A percentile compares a stretch with the other conserved stretches of the same genome.
These are phyloP conservation scores for Wickerhamiella pararugosa DNA, from an alignment of 1,139 yeast species.

Conservation along the genomic window DNA sequence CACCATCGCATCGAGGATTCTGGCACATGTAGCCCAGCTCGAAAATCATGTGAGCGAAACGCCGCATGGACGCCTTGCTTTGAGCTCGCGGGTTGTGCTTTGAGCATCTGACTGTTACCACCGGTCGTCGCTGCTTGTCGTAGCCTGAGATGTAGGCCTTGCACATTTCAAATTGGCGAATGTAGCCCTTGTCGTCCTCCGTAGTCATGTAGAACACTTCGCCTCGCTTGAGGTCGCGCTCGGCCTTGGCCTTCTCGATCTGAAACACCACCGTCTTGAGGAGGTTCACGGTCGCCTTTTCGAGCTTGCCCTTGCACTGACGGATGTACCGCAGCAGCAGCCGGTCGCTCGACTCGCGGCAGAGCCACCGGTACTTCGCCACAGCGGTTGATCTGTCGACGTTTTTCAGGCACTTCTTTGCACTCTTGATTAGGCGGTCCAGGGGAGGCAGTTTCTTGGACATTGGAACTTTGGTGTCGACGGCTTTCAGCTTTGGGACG, in stretches of 20 bases:
- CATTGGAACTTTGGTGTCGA: no score
- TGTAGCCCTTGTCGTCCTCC: slow-evolving; percentile 4
- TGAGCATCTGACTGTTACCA: background rate
- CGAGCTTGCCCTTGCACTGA: background rate
- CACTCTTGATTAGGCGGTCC: background rate
- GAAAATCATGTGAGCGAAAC: background rate
- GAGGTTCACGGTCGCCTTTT: background rate
- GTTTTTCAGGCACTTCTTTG: background rate
- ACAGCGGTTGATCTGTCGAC: slow-evolving; percentile 1
- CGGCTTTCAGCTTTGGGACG: background rate
- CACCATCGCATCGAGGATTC: background rate
- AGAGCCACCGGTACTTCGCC: slow-evolving; percentile 4
- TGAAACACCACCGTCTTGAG: background rate
- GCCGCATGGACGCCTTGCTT: slow-evolving; percentile 1
- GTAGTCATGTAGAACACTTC: slow-evolving; percentile 3
- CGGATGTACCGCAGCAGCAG: slow-evolving; percentile 1
- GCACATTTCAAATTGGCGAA: slow-evolving; percentile 1
- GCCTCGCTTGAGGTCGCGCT: slow-evolving; percentile 5
- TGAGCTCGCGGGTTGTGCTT: slow-evolving; percentile 3
- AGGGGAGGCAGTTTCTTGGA: background rate
- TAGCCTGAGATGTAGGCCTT: slow-evolving; percentile 2
- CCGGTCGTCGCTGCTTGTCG: slow-evolving; percentile 2
- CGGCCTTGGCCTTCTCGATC: slow-evolving; percentile 1
- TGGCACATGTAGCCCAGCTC: slow-evolving; percentile 2
- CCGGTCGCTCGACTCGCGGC: slow-evolving; percentile 2